These are phyloP conservation scores for Elongisporangium prolatum DNA, from an alignment of 352 stramenopile species.

Conservation along the genomic window DNA sequence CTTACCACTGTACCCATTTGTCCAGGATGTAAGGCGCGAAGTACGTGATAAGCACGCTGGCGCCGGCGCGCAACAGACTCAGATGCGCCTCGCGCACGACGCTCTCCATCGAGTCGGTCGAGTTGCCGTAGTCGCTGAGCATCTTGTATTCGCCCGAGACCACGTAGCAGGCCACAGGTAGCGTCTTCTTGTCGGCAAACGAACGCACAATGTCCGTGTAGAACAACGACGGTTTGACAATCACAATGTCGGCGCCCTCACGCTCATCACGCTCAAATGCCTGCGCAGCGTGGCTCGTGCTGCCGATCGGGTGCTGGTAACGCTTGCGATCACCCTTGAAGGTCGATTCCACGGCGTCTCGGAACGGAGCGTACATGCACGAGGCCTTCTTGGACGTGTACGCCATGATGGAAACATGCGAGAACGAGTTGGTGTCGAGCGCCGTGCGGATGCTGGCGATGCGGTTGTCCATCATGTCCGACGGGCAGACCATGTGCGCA, in stretches of 20 bases:
- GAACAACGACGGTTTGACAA: conserved; percentile 98
- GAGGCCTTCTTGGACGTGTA: conserved; percentile 99
- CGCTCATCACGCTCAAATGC: conserved; percentile 76
- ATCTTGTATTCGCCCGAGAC: conserved; percentile 99
- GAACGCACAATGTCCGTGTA: conserved; percentile 97
- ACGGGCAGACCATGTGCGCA: conserved; percentile 96
- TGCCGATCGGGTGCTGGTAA: conserved; percentile 94
- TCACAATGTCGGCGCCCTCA: conserved; percentile 97
- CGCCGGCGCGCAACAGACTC: conserved; percentile 86
- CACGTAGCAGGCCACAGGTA: conserved; percentile 98
- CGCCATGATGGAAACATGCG: conserved; percentile 97
- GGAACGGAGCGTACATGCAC: conserved; percentile 95
- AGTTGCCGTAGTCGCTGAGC: conserved; percentile 93
- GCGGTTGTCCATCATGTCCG: conserved; percentile 97
- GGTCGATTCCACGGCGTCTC: conserved; percentile 96
- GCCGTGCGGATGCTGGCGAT: conserved; percentile 93
- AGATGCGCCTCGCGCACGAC: conserved; percentile 85
- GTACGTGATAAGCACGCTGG: conserved; percentile 99
- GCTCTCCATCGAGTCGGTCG: conserved; percentile 73
- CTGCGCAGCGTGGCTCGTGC: conserved; percentile 72
- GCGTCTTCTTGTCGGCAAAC: conserved; percentile 88
- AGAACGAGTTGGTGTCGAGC: conserved; percentile 95
- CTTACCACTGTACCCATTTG: conserved; percentile 71
- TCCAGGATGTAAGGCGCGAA: conserved; percentile 91
- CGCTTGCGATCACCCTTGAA: conserved; percentile 95